Conservation (phyloP, 116 monocot genomes). For the Trichopus zeylanicus region DNA sequence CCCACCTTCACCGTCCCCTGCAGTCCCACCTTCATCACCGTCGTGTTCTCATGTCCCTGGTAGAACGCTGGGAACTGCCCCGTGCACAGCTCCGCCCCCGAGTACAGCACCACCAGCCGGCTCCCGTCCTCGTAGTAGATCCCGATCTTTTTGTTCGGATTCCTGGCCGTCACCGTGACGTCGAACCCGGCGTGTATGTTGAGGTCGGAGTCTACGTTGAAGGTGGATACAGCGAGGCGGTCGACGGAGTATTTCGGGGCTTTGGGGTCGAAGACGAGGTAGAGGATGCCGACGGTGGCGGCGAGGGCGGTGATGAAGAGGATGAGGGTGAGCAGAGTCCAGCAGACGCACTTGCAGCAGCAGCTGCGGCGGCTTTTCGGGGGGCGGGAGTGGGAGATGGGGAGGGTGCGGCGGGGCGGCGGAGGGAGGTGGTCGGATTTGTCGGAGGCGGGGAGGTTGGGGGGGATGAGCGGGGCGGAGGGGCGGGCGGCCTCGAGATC, state of each 20-base stretch:
- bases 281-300: conserved; percentile 32
- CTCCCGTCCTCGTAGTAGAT: conserved; percentile 73
- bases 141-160: conserved; percentile 82
- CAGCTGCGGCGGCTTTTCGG: conserved; percentile 23
- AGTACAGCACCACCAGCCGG: conserved; percentile 39
- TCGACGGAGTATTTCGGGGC: conserved; percentile 34
- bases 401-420: conserved; percentile 20
- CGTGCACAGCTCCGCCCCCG: conserved; percentile 22
- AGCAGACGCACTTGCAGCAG: conserved; percentile 53
- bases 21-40: conserved; percentile 45
- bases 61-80: conserved; percentile 82
- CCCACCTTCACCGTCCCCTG: conserved; percentile 44
- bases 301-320: conserved; percentile 31
- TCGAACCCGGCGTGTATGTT: conserved; percentile 37
- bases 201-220: conserved; percentile 22
- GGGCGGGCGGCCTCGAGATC: conserved; percentile 38
- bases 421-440: conserved; percentile 19
- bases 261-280: conserved; percentile 27
- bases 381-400: conserved; percentile 10
- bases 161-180: conserved; percentile 62
- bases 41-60: conserved; percentile 84
- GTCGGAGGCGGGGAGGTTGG: conserved; percentile 25
- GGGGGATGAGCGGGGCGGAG: conserved; percentile 35
- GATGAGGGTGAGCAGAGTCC: conserved; percentile 26
- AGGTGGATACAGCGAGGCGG: conserved; percentile 29